A percentile compares a stretch with the other conserved stretches of the same genome.
These are phyloP conservation scores for Thozetella sp. DNA, from an alignment of 495 filamentous ascomycete genomes.

Conservation along the genomic window DNA sequence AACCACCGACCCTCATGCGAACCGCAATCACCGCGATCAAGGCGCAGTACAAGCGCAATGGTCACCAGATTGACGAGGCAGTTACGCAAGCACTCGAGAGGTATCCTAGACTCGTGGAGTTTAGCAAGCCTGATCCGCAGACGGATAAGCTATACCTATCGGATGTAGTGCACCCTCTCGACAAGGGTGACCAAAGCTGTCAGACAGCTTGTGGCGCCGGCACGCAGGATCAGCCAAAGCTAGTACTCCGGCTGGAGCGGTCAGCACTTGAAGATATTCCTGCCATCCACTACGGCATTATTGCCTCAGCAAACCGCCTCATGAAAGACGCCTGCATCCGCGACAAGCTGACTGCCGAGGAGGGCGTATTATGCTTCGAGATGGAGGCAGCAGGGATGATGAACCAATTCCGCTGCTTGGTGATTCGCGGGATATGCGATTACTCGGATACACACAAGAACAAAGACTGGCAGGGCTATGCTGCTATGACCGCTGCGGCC, in stretches of 20 bases:
- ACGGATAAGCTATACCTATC: constrained; percentile 37
- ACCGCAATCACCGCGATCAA: constrained; percentile 17
- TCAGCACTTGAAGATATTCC: constrained; percentile 25
- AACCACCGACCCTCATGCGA: constrained; percentile 27
- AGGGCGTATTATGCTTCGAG: constrained; percentile 30
- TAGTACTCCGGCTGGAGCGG: constrained; percentile 24
- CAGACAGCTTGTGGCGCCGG: constrained; percentile 20
- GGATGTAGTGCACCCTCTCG: constrained; percentile 20
- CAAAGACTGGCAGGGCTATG: constrained; percentile 35
- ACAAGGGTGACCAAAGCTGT: constrained; percentile 19
- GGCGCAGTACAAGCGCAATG: constrained; percentile 13
- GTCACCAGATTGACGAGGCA: constrained; percentile 19
- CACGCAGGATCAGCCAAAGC: constrained; percentile 18
- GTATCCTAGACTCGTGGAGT: too few relatives aligned
- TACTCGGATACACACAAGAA: constrained; percentile 40
- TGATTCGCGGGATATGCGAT: constrained; percentile 39
- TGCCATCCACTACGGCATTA: constrained; percentile 9
- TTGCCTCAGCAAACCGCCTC: constrained; percentile 11
- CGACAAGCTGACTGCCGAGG: constrained; percentile 2
- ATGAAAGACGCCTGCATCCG: constrained; percentile 6
- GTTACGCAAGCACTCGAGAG: constrained; percentile 18
- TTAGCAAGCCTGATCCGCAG: constrained; percentile 15
- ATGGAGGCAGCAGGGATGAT: constrained; percentile 17
- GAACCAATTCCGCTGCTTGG: constrained; percentile 20
- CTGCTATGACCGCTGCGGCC: constrained; percentile 30